Conservation (phyloP, 257 asterid genomes). For the Ballota nigra region DNA sequence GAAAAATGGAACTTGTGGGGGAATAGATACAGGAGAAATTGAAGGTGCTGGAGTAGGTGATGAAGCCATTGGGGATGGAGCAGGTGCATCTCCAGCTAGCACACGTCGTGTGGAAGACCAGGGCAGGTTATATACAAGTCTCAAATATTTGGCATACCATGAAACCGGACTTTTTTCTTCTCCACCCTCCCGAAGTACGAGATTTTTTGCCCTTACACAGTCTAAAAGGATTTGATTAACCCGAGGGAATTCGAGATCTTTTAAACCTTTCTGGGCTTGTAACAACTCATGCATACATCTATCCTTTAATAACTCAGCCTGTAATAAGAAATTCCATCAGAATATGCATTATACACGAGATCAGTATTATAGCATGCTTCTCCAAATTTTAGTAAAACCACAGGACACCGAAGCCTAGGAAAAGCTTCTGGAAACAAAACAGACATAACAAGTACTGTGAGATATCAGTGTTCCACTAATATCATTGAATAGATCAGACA, state of each 20-base stretch:
- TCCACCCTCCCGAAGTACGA: slow-evolving; percentile 32
- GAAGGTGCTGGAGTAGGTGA: slow-evolving; percentile 56
- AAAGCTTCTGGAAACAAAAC: neutral
- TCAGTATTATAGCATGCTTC: slow-evolving; percentile 6
- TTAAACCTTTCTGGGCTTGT: slow-evolving; percentile 40
- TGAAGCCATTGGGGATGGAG: slow-evolving; percentile 42
- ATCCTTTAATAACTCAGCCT: slow-evolving; percentile 61
- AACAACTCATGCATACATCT: slow-evolving; percentile 58
- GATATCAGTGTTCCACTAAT: neutral
- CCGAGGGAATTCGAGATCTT: slow-evolving; percentile 44
- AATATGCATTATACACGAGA: neutral
- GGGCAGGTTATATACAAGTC: slow-evolving; percentile 34
- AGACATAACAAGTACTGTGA: neutral
- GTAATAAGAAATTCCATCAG: slow-evolving; percentile 38
- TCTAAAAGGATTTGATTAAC: slow-evolving; percentile 50
- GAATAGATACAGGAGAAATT: slow-evolving; percentile 24
- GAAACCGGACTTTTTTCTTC: slow-evolving; percentile 36
- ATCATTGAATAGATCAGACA: neutral
- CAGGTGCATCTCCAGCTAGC: slow-evolving; percentile 59
- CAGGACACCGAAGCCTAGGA: neutral
- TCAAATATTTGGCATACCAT: slow-evolving; percentile 33
- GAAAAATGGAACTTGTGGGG: slow-evolving; percentile 52
- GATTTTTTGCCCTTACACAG: slow-evolving; percentile 49
- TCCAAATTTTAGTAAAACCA: neutral
- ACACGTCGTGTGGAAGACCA: slow-evolving; percentile 46